Conservation (phyloP, 2,329 filamentous ascomycete species). For the Trichothecium roseum region DNA sequence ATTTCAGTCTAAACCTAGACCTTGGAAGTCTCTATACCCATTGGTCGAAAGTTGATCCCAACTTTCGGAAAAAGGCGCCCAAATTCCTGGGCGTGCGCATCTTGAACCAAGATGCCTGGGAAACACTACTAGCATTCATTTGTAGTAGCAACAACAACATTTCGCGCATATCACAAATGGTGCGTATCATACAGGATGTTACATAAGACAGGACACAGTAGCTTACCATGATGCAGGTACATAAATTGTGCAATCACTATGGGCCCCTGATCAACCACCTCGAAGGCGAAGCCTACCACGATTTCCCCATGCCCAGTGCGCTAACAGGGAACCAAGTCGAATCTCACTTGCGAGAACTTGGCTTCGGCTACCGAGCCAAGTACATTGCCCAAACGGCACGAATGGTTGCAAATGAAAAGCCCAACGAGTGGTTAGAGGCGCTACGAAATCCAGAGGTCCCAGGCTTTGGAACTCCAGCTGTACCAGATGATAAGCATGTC, state of each 20-base stretch:
- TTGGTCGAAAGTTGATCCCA: conserved; percentile 77
- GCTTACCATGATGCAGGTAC: too few species aligned
- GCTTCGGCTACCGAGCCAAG: conserved; percentile 89
- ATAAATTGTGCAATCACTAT: conserved; percentile 82
- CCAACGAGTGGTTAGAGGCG: conserved; percentile 63
- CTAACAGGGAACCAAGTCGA: conserved; percentile 72
- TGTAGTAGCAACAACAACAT: conserved; percentile 99
- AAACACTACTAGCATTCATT: conserved; percentile 86
- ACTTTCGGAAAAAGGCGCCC: conserved; percentile 80
- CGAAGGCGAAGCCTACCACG: conserved; percentile 65
- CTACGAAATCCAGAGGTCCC: conserved; percentile 70
- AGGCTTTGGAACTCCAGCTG: conserved; percentile 34
- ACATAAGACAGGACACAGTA: too few species aligned
- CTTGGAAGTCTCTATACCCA: conserved; percentile 67
- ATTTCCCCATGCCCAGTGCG: conserved; percentile 70
- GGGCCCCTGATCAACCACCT: conserved; percentile 65
- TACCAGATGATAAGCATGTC: conserved; percentile 35
- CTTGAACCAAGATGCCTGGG: conserved; percentile 90
- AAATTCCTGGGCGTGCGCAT: conserved; percentile 88
- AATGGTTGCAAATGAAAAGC: conserved; percentile 57
- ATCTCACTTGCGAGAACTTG: conserved; percentile 65
- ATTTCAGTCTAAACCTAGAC: conserved; percentile 78
- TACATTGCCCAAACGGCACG: conserved; percentile 82
- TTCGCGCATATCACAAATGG: conserved; percentile 89
- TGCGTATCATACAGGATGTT: too few species aligned